Base-by-base conservation (phyloP, 768 basidiomycete genomes). In the Tricholomella constricta region DNA sequence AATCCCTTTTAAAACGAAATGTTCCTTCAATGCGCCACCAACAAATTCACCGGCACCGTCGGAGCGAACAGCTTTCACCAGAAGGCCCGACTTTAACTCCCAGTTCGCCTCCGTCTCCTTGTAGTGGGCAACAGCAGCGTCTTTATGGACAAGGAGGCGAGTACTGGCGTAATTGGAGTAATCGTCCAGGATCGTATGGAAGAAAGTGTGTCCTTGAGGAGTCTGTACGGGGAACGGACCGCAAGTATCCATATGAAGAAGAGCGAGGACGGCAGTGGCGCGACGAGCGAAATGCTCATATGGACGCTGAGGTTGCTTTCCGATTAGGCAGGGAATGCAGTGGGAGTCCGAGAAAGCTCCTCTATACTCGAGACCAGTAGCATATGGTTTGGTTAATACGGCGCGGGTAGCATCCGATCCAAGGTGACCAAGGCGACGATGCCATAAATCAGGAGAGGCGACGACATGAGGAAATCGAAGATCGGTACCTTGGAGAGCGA, bases 341-440 rank as follows among this genome's bases (percentile, higher is more conserved):
- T 53, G 43, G 6, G 41, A 20, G 15, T 45, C 25, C 0, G 3
- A 10, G 7, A 62, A 47, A 2, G 41, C 11, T 0, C 62, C 60
- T 8, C 5, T 12, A 22, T 48, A 62, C 0, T 49, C 49, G 12
- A 59, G 41, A 1, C 65, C 61, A 36, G 52, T 55, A 1, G 50
- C 61, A 47, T 59, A 62, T 9, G 59, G 38, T 23, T 57, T 48
- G 0, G 61, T 62, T 0, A 67, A 42, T 1, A 62, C 50, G 3
- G 53, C 41, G 8, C 50, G 34, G 2, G 62, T 65, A 1, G 63
- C 51, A n/a, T 62, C 62, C 59, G 23, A 60, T 42, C 26, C n/a
- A n/a, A n/a, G n/a, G n/a, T 71, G 68, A 7, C 67, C 66, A 32
- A 67, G 53, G 3, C 57, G 52, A n/a, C 58, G 37, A 46, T 69